Base-by-base conservation (phyloP, 306 rosid species). In the Lotus japonicus region DNA sequence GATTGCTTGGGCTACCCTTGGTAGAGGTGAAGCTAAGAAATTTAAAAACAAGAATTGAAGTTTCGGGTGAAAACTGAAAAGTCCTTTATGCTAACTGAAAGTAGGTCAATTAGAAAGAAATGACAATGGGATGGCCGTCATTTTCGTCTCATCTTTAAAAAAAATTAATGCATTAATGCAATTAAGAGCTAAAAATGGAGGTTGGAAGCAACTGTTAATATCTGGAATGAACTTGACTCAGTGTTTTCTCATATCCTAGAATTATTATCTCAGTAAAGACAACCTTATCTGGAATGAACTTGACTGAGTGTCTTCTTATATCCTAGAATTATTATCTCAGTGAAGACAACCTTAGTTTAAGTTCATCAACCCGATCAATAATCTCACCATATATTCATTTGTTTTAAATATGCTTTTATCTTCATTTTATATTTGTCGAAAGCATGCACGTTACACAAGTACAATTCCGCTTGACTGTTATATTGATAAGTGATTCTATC, bases 1-100 rank as follows among this genome's bases (percentile, higher is more conserved):
- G 9, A 42, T 51, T 57, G 53, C 42, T 41, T 57, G 52, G 10
- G 48, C 59, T 46, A 68, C 38, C 10, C 62, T 36, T 62, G 8
- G 33, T 73, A 48, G 46, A 28, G 55, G 54, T 16, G 72, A 62
- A 13, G 31, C 5, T 33, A 58, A 42, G 64, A 68, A 48, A 26
- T 67, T 50, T 46, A 43, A 53, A 67, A 54, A 36, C 13, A 23
- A 23, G 51, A 68, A 44, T 46, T 73, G 64, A 68, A 51, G 42
- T 57, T 43, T 18, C 2, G 16, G 62, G 26, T 7, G 39, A 4
- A 26, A 26, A 26, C 33, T 64, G 63, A 62, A 68, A 28, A 54
- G 26, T 17, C 53, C 41, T 52, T 53, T 49, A 43, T 64, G 9
- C 63, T 36, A 38, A 14, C 42, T 11, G 41, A 15, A 48, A 64